Base-by-base conservation (phyloP, 805 yeast species). In the Pichia ethanolica region DNA sequence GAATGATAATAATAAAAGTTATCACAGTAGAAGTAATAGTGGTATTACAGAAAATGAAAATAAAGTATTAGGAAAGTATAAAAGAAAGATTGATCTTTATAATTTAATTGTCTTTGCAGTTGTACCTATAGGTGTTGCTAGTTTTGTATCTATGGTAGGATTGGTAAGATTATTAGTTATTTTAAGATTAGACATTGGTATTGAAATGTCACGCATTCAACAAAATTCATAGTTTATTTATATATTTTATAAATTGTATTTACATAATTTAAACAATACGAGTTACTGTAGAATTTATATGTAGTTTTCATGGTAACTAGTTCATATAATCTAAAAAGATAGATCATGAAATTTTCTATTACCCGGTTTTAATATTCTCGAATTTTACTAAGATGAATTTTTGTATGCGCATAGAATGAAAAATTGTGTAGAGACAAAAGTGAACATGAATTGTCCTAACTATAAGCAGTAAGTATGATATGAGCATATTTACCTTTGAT, bases 91-190 rank as follows among this genome's bases (percentile, higher is more conserved):
- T 52, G 95, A 91, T 63, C 73, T 90, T 48, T 88, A 89, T 65
- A 87, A 86, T 57, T 86, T 93, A 45, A 89, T 86, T 0, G 97
- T 91, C 2, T 91, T 88, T 69, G 97, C 98, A 2, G 99, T 91
- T 39, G 97, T 91, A n/a, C 99, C 99, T 0, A 89, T 91, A 14
- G 98, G 99, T 0, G 61, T 91, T 52, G 97, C 98, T 5, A 87
- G 97, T 58, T 91, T 93, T 60, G 68, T 90, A 27, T 89, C 98
- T 3, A 88, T 90, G 96, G 72, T 89, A 36, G 93, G 90, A 0
- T 69, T 91, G 37, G 69, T 91, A 14, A 69, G 98, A 52, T 79
- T 86, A 44, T 69, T 89, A 45, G 72, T 89, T 55, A 86, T 89
- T 28, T 72, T 89, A 46, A 75, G 96, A 50, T 64, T 88, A 46